phyloP scores from a whole-genome alignment of 805 yeast genomes.

The Ogataea saltuana region DNA sequence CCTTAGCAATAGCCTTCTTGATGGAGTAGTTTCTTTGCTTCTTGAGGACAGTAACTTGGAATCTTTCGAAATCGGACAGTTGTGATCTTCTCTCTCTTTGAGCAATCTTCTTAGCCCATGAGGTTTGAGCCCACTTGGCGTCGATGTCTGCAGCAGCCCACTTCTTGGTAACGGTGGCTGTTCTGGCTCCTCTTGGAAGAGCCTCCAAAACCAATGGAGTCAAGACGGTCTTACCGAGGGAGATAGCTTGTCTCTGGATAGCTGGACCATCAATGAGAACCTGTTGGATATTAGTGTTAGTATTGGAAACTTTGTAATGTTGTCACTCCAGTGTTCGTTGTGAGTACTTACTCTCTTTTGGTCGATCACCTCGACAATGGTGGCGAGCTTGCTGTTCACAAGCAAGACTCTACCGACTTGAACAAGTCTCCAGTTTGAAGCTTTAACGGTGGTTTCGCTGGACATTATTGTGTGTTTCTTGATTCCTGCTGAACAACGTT shows the following conservation, averaged over 20 bases:
- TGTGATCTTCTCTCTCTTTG: conserved; percentile 90
- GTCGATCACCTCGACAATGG: conserved; percentile 98
- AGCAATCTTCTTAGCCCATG: conserved; percentile 99
- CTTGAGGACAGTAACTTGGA: conserved; percentile 97
- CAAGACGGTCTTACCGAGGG: conserved; percentile 84
- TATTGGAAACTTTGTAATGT: no score
- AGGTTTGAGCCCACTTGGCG: conserved; percentile 86
- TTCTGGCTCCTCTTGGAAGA: conserved; percentile 94
- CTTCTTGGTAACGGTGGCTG: conserved; percentile 83
- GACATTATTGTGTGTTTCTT: conserved; percentile 45
- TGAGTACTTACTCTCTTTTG: conserved; percentile 92
- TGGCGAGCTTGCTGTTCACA: conserved; percentile 89
- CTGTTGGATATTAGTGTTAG: conserved; percentile 43
- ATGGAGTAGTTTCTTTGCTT: conserved; percentile 96
- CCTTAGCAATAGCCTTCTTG: conserved; percentile 96
- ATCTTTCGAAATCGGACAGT: conserved; percentile 97
- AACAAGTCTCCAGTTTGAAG: conserved; percentile 98
- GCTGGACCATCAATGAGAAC: conserved; percentile 96
- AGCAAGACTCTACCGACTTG: conserved; percentile 99
- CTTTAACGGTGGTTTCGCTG: conserved; percentile 60
- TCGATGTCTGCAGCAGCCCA: conserved; percentile 89
- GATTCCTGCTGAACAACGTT: conserved; percentile 7
- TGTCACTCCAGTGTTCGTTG: neutral
- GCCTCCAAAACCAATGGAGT: conserved; percentile 85
- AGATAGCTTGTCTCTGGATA: conserved; percentile 89